phyloP scores from a whole-genome alignment of 257 asterid species.

The Phtheirospermum japonicum region DNA sequence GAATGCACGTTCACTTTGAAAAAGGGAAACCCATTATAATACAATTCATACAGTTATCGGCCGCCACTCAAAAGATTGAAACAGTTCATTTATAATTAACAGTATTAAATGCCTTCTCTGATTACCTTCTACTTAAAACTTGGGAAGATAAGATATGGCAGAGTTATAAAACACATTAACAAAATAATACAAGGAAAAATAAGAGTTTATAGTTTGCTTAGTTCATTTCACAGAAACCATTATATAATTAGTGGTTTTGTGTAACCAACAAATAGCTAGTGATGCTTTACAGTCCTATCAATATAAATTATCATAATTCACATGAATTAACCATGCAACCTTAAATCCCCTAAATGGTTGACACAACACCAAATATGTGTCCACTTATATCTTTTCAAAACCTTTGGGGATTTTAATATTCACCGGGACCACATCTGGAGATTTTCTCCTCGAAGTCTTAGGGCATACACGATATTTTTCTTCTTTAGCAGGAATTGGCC shows the following conservation, averaged over 20 bases:
- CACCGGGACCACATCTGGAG: too few relatives aligned
- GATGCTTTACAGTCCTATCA: too few relatives aligned
- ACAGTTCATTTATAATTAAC: neutral
- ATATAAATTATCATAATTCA: neutral
- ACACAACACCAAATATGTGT: conserved; percentile 12
- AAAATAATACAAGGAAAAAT: neutral
- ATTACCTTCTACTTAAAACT: neutral
- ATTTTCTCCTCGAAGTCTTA: too few relatives aligned
- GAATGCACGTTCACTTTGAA: conserved; percentile 7
- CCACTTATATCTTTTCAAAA: conserved; percentile 72
- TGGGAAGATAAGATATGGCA: too few relatives aligned
- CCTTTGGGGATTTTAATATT: too few relatives aligned
- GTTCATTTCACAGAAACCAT: conserved; percentile 11
- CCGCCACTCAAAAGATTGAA: neutral
- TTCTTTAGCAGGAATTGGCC: conserved; percentile 91
- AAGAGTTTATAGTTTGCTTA: conserved; percentile 16
- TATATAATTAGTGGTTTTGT: conserved; percentile 5
- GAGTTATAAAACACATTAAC: too few relatives aligned
- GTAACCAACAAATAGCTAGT: conserved; percentile 4
- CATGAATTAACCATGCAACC: conserved; percentile 8
- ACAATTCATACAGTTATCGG: too few relatives aligned
- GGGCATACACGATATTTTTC: too few relatives aligned
- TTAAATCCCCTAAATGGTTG: conserved; percentile 6
- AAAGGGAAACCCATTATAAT: neutral
- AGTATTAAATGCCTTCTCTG: neutral